Evolutionary conservation across 1,284 basidiomycete genomes (phyloP), one percentile per base, ranked within the genome.

Genomic region (Meripilus lineatus): DNA sequence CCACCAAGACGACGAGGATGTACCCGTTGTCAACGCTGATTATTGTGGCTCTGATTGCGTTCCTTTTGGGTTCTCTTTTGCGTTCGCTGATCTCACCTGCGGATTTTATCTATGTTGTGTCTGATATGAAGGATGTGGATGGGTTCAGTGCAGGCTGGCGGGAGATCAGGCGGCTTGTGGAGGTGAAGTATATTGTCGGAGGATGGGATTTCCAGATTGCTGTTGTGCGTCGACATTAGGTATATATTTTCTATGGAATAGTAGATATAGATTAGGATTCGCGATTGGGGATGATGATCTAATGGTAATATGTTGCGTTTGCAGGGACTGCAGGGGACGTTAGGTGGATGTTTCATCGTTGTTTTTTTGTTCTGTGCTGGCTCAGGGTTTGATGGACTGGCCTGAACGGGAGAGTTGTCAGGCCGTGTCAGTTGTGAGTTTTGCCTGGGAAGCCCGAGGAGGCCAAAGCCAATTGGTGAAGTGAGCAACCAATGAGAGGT

Each of bases 1-100:
- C 45, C 45, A 22, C 51, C 42, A 35, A 49, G 2, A 47, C 40
- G 20, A 40, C 44, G 44, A 32, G 47, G 49, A 40, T 45, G 39
- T 77, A 71, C 53, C 64, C 74, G 38, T 52, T 84, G 51, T 80
- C 81, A 41, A 80, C 77, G 33, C 64, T 95, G 43, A 61, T 98
- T 50, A 69, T 94, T 46, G 78, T 88, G 14, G 91, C 84, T 36
- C 62, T 98, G 50, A 88, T 95, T 50, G 87, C 89, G 28, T 94
- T 98, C 65, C 69, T 99, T 51, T 72, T 97, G 50, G 95, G 95
- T 28, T 94, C 90, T 10, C 70, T 99, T 39, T 65, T 95, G 49
- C 79, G 95, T 46, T 91, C 89, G 6, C 70, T 97, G 49, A 67
- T 97, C 32, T 84, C 85, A 6, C 88, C 93, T 10, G 84, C 88